Evolutionary conservation across 2,329 filamentous ascomycete genomes (phyloP).

Genomic region (Daldinia eschscholtzii): DNA sequence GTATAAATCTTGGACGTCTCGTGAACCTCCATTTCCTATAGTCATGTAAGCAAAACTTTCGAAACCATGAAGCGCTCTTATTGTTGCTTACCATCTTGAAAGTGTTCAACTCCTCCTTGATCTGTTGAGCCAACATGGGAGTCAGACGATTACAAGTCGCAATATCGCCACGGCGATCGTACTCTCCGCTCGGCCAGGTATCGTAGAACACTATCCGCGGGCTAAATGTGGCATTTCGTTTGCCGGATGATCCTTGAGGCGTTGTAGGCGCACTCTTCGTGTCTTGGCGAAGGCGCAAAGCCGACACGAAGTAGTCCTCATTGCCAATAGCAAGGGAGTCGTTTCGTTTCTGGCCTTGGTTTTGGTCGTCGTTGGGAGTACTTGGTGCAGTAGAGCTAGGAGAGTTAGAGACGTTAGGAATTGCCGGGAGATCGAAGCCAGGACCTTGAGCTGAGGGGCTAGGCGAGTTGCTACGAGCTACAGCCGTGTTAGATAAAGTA

Average conservation of each 20-base stretch:
- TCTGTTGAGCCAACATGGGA: constrained; percentile 96
- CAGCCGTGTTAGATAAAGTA: constrained; percentile 48
- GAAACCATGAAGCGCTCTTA: not conserved
- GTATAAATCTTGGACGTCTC: constrained; percentile 99
- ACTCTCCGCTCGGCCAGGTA: constrained; percentile 95
- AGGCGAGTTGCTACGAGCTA: constrained; percentile 75
- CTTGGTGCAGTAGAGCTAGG: constrained; percentile 88
- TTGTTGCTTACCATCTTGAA: constrained; percentile 91
- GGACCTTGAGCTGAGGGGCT: constrained; percentile 71
- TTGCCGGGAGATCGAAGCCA: constrained; percentile 69
- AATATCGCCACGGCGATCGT: constrained; percentile 94
- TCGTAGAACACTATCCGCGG: constrained; percentile 95
- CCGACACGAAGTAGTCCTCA: constrained; percentile 91
- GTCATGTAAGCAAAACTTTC: constrained; percentile 55
- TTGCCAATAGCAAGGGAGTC: constrained; percentile 80
- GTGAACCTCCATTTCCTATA: constrained; percentile 98
- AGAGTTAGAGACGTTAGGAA: constrained; percentile 77
- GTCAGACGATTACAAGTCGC: constrained; percentile 98
- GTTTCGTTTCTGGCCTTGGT: constrained; percentile 73
- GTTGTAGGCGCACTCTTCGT: constrained; percentile 85
- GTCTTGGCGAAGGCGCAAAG: constrained; percentile 78
- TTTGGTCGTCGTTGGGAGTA: constrained; percentile 82
- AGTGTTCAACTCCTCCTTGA: constrained; percentile 98
- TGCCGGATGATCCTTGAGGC: constrained; percentile 71
- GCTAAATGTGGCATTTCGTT: constrained; percentile 81